These are phyloP conservation scores for Leccinum solheimii DNA, from an alignment of 1,284 basidiomycete species.

Conservation along the genomic window DNA sequence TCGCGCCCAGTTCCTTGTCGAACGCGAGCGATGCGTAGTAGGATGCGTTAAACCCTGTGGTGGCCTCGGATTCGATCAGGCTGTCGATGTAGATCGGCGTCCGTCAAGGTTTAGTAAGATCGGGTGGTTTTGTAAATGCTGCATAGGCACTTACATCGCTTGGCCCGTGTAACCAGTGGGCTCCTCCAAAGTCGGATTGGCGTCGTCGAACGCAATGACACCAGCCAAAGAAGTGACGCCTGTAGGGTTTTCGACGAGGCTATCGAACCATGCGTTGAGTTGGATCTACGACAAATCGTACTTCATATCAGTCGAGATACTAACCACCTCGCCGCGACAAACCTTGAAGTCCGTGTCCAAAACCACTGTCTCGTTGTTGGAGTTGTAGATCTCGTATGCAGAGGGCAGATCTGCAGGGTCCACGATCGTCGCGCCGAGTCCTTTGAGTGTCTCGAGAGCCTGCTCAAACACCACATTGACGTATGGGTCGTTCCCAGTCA, in stretches of 20 bases:
- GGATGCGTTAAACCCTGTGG: conserved; percentile 45
- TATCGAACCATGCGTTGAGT: conserved; percentile 48
- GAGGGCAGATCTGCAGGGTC: conserved; percentile 64
- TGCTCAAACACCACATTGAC: conserved; percentile 50
- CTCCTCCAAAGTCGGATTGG: conserved; percentile 49
- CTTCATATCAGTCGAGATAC: background rate
- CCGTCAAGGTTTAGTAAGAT: background rate
- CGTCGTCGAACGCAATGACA: conserved; percentile 55
- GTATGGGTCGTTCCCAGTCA: conserved; percentile 44
- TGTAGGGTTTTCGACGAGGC: conserved; percentile 48
- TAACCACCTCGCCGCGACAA: background rate
- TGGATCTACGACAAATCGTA: conserved; percentile 41
- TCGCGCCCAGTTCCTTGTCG: conserved; percentile 53
- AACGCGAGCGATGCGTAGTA: conserved; percentile 52
- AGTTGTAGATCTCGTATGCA: conserved; percentile 50
- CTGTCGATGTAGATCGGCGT: conserved; percentile 21
- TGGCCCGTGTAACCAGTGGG: conserved; percentile 51
- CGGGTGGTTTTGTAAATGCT: background rate
- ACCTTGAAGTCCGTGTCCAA: conserved; percentile 60
- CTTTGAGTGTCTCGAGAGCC: conserved; percentile 47
- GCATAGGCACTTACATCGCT: conserved; percentile 35
- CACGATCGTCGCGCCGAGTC: conserved; percentile 58
- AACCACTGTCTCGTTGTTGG: conserved; percentile 56
- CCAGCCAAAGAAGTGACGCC: conserved; percentile 55
- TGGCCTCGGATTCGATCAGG: conserved; percentile 50